Base-by-base conservation (phyloP, 495 filamentous ascomycete genomes). In the Talaromyces ruber region DNA sequence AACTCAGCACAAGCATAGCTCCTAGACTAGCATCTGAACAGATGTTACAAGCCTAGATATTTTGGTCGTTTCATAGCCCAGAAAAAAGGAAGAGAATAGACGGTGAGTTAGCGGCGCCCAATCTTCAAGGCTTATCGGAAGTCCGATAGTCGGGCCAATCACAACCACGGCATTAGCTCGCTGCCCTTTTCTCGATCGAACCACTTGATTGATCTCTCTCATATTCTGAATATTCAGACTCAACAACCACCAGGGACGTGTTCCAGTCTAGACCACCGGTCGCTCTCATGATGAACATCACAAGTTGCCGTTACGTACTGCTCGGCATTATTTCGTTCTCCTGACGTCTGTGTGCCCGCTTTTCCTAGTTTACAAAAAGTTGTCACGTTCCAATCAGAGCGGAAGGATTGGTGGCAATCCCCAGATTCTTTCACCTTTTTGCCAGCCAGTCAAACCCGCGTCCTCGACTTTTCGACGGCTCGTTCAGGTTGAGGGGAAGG, bases 381-480 rank as follows among this genome's bases (percentile, higher is more conserved):
- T 47, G 43, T 54, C 51, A 54, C 51, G 24, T 54, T 54, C 51
- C 51, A 54, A 54, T 54, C 51, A 54, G 5, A 54, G 26, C 51
- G 22, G 26, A 54, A 22, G 26, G 14, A n/a, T 28, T 54, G 51
- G 51, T 54, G 51, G 51, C 51, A 54, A 54, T 54, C 51, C 12
- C 39, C 39, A 47, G 18, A 47, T 7, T 39, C 34, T 16, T 47
- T 47, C 43, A 47, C 43, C 43, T 47, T 47, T 39, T 47, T 47
- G 43, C 43, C 43, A 47, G 39, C n/a, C 16, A 47, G 18, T 47
- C n/a, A 21, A 5, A 6, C 7, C 34, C 14, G n/a, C n/a, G 11
- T 47, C 43, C 43, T n/a, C 43, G 43, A 22, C n/a, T 47, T 47
- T 47, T 47, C 34, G 11, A 16, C 14, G 16, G 21, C 21, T 47